Percentiles rank a stretch among this genome's conserved stretches.
phyloP scores from a whole-genome alignment of 139 green algal genomes.

The Penium margaritaceum region DNA sequence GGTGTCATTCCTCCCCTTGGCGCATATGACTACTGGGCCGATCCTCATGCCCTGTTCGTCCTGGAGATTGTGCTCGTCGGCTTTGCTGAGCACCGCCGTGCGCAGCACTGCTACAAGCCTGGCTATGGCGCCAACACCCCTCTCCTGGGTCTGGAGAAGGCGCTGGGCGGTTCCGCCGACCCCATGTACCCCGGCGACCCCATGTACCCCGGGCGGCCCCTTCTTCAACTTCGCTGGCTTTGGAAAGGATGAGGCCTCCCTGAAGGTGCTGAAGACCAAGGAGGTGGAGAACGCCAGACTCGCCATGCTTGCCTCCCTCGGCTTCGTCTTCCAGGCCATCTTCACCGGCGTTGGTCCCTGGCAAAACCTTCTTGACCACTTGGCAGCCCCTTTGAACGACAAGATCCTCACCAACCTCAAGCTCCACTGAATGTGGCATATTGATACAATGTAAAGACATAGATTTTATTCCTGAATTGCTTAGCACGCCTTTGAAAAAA shows the following conservation, averaged over 20 bases:
- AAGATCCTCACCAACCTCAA: conserved; percentile 38
- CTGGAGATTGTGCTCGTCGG: conserved; percentile 84
- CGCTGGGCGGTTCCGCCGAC: conserved; percentile 54
- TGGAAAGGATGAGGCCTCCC: conserved; percentile 61
- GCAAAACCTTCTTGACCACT: conserved; percentile 66
- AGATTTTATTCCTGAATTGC: no score
- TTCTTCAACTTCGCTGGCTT: conserved; percentile 94
- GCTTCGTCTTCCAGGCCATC: conserved; percentile 73
- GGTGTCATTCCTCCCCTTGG: conserved; percentile 78
- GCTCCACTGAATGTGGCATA: no score
- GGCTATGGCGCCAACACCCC: conserved; percentile 85
- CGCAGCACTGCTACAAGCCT: conserved; percentile 51
- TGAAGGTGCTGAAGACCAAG: conserved; percentile 83
- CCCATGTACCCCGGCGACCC: conserved; percentile 86
- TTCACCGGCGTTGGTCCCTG: conserved; percentile 59
- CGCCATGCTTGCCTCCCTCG: conserved; percentile 62
- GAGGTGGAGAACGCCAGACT: conserved; percentile 92
- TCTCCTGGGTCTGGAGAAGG: conserved; percentile 85
- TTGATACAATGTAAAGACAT: no score
- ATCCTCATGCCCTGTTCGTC: conserved; percentile 89
- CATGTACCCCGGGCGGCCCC: no score
- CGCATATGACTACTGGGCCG: conserved; percentile 71
- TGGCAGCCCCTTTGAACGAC: conserved; percentile 58
- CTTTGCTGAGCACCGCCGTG: conserved; percentile 75
- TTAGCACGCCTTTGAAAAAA: no score